Evolutionary conservation across 1,284 basidiomycete species (phyloP).

Genomic region (Uromyces viciae-fabae): DNA sequence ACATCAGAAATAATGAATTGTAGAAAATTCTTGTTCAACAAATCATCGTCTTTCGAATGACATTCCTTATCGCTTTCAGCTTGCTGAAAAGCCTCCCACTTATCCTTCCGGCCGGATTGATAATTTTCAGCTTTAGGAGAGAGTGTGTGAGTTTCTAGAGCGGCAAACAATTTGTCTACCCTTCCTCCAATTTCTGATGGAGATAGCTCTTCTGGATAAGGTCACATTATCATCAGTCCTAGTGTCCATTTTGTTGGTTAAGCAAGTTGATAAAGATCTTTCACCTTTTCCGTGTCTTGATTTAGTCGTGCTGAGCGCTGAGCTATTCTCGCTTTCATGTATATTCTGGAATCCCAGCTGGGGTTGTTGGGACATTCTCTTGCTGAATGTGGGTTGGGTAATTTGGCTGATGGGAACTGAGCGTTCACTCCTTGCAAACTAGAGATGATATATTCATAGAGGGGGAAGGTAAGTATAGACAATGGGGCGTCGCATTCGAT

Average conservation of each 20-base stretch:
- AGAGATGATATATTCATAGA: too few relatives aligned
- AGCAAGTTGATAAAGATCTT: not conserved
- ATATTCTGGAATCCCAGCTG: too few relatives aligned
- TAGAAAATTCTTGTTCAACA: not conserved
- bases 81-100: slow-evolving; percentile 8
- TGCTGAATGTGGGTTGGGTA: too few relatives aligned
- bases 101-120: not conserved
- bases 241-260: not conserved
- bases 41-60: not conserved
- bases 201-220: not conserved
- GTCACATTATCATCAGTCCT: not conserved
- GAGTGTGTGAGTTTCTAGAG: not conserved
- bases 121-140: not conserved
- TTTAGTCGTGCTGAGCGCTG: not conserved
- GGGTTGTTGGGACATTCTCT: too few relatives aligned
- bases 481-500: too few relatives aligned
- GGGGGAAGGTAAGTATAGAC: too few relatives aligned
- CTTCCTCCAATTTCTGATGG: not conserved
- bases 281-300: not conserved
- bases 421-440: too few relatives aligned
- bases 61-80: not conserved
- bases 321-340: too few relatives aligned
- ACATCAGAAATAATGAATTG: slow-evolving; percentile 21
- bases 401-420: too few relatives aligned
- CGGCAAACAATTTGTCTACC: not conserved